phyloP scores from a whole-genome alignment of 495 filamentous ascomycete species.

The Letharia lupina region DNA sequence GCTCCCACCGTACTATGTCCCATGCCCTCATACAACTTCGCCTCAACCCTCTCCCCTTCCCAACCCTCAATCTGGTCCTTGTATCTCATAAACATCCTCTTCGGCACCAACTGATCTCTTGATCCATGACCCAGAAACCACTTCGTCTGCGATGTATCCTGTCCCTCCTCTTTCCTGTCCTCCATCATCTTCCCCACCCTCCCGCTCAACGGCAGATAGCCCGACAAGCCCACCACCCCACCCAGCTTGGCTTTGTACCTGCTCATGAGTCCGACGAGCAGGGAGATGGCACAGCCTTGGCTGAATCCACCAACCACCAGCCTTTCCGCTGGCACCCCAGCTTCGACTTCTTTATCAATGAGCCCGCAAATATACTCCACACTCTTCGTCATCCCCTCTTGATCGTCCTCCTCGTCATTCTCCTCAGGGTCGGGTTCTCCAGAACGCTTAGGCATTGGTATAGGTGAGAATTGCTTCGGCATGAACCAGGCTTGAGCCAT shows the following conservation, averaged over 20 bases:
- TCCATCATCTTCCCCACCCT: background rate
- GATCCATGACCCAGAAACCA: slow-evolving; percentile 14
- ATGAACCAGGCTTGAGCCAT: slow-evolving; percentile 35
- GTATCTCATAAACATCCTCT: slow-evolving; percentile 5
- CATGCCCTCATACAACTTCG: slow-evolving; percentile 14
- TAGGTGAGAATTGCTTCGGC: slow-evolving; percentile 31
- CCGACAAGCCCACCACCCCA: slow-evolving; percentile 34
- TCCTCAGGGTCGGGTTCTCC: slow-evolving; percentile 20
- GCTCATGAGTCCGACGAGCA: slow-evolving; percentile 32
- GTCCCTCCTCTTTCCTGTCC: background rate
- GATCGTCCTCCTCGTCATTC: slow-evolving; percentile 30
- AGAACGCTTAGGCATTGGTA: slow-evolving; percentile 21
- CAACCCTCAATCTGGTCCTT: slow-evolving; percentile 8
- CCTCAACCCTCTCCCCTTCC: slow-evolving; percentile 8
- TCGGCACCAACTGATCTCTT: slow-evolving; percentile 11
- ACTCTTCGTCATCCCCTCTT: slow-evolving; percentile 31
- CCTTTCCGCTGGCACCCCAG: slow-evolving; percentile 30
- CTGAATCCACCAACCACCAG: slow-evolving; percentile 39
- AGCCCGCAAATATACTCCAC: slow-evolving; percentile 33
- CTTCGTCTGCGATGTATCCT: background rate
- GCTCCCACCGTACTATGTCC: slow-evolving; percentile 6
- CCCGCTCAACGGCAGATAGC: slow-evolving; percentile 31
- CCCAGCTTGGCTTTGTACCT: slow-evolving; percentile 31
- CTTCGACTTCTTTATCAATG: slow-evolving; percentile 31
- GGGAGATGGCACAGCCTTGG: slow-evolving; percentile 35